A percentile compares a stretch with the other conserved stretches of the same genome.
These are phyloP conservation scores for Geoglossum glabrum DNA, from an alignment of 495 filamentous ascomycete species.

Conservation along the genomic window DNA sequence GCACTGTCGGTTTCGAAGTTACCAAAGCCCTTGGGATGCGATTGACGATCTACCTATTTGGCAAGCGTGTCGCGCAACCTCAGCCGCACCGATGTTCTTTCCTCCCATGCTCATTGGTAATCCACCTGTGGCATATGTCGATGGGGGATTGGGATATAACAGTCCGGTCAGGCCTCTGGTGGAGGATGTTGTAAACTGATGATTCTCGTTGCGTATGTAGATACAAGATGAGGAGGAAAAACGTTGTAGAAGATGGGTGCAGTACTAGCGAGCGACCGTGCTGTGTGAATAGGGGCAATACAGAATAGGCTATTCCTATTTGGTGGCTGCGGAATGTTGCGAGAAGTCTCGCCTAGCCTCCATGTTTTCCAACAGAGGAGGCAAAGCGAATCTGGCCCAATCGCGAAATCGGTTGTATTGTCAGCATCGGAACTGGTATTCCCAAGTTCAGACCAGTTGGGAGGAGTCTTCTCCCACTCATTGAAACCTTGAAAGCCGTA, in stretches of 20 bases:
- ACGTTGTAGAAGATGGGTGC: no score
- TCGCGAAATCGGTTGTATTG: background rate
- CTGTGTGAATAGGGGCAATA: no score
- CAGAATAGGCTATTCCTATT: no score
- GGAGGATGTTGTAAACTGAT: no score
- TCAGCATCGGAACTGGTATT: constrained; percentile 5
- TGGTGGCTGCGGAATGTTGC: no score
- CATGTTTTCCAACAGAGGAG: no score
- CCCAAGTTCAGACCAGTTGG: background rate
- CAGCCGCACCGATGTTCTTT: constrained; percentile 9
- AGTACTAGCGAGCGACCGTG: no score
- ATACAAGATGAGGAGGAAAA: no score
- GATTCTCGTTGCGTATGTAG: no score
- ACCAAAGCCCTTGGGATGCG: background rate
- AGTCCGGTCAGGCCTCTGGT: constrained; percentile 2
- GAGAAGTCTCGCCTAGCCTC: no score
- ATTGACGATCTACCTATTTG: background rate
- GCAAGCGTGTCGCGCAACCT: constrained; percentile 7
- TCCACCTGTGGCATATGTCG: background rate
- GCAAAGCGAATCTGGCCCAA: background rate
- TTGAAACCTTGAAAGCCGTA: background rate
- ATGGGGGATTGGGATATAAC: constrained; percentile 7
- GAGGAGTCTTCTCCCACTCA: background rate
- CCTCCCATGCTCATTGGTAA: constrained; percentile 3
- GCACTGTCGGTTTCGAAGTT: background rate